Base-by-base conservation (phyloP, 306 rosid species). In the Cucumis melo region DNA sequence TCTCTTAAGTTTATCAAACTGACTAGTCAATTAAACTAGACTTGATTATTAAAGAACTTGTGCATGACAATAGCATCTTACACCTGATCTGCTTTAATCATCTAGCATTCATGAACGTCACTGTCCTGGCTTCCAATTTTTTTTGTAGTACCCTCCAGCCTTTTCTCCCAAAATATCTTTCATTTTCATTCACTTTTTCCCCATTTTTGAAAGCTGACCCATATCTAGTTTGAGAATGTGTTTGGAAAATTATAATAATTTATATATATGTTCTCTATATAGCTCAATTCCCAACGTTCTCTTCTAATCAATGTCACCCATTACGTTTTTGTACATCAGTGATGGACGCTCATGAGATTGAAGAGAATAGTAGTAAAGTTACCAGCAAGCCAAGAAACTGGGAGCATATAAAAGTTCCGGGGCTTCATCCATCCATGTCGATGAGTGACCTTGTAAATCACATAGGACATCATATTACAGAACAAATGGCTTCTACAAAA, bases 401-500 rank as follows among this genome's bases (percentile, higher is more conserved):
- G 90, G 91, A 88, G 74, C 89, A 86, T 81, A 84, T 92, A 36
- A 87, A 85, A 77, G 65, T 90, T 38, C 84, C 88, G 61, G 93
- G 96, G 78, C 59, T 92, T 51, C 87, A 77, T 56, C 84, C 88
- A 36, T 90, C 97, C 34, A 90, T 92, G 87, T 88, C 93, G 13
- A 76, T 87, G 91, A 85, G 91, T 6, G 91, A 92, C 85, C 83
- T 90, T 41, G 78, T 90, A 83, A 87, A 75, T 82, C 96, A 90
- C 74, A 85, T 92, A 63, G 98, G 80, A 63, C 86, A 83, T 36
- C 87, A 90, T 78, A 78, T 92, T 74, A 86, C 93, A 3, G 96
- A 90, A 77, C 91, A 92, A 82, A 80, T 88, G 70, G 83, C 88
- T 34, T 84, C 90, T 4, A 85, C 82, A 58, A 85, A 83, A 42